Percentiles rank a stretch among this genome's conserved stretches.
Evolutionary conservation across 176 grass and related monocot species (phyloP).

Genomic region (Oryza nivara): DNA sequence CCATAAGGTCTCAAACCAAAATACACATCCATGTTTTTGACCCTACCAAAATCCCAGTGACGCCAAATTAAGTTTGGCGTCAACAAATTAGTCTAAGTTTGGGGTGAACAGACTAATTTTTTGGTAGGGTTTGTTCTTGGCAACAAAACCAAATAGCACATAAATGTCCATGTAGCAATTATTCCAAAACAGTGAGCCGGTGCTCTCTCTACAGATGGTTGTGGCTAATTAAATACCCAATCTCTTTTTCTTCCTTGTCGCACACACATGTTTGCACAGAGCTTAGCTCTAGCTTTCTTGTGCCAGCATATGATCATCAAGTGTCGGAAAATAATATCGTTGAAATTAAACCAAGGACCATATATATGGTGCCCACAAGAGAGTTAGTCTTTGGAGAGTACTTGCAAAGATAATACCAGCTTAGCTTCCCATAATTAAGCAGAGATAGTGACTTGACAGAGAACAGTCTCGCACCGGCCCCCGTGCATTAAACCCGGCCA

Average conservation of each 20-base stretch:
- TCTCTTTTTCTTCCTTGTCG: background rate
- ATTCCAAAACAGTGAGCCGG: too few species aligned
- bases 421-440: constrained; percentile 2
- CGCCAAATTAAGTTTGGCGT: too few species aligned
- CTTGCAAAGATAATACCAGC: background rate
- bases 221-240: background rate
- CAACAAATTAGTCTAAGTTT: too few species aligned
- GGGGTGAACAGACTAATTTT: too few species aligned
- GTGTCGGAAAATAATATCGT: background rate
- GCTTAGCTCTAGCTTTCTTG: background rate
- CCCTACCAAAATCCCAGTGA: too few species aligned
- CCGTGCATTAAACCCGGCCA: too few species aligned
- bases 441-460: background rate
- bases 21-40: too few species aligned
- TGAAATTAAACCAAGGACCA: background rate
- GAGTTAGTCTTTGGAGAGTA: background rate
- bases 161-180: too few species aligned
- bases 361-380: background rate
- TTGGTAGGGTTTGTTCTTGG: too few species aligned
- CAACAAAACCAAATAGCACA: too few species aligned
- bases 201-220: too few species aligned
- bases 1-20: too few species aligned
- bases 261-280: background rate
- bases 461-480: background rate
- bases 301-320: background rate